A percentile compares a stretch with the other conserved stretches of the same genome.
Evolutionary conservation across 768 basidiomycete genomes (phyloP).

Genomic region (Psilocybe tampanensis): DNA sequence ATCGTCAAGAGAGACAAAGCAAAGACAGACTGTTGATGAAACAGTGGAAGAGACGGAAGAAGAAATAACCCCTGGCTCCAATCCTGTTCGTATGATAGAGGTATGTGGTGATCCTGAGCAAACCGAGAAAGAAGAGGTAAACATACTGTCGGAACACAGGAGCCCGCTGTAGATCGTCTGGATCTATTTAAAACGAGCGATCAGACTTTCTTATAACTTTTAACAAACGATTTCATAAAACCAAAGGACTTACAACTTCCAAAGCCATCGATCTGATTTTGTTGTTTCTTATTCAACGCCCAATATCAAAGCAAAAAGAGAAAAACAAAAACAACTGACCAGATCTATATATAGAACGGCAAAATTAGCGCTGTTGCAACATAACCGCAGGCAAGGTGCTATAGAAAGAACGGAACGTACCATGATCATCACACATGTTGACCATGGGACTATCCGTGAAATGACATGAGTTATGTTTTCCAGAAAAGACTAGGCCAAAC

Average conservation of each 20-base stretch:
- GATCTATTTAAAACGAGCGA: conserved; percentile 52
- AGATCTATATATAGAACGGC: conserved; percentile 35
- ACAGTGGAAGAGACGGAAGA: conserved; percentile 92
- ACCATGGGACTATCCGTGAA: conserved; percentile 69
- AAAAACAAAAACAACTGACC: conserved; percentile 30
- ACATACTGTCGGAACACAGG: conserved; percentile 73
- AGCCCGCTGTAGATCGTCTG: conserved; percentile 73
- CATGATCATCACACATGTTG: conserved; percentile 89
- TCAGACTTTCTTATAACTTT: neutral
- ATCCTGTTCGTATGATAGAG: conserved; percentile 53
- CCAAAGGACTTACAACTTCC: conserved; percentile 66
- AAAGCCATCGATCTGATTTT: conserved; percentile 69
- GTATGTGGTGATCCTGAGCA: neutral
- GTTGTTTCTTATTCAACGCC: neutral
- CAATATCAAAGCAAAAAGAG: conserved; percentile 18
- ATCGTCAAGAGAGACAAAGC: neutral
- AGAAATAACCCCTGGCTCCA: conserved; percentile 86
- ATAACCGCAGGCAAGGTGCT: neutral
- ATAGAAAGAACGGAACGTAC: conserved; percentile 38
- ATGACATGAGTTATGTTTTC: neutral
- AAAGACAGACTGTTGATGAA: conserved; percentile 68
- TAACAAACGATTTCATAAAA: neutral
- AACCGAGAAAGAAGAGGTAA: neutral
- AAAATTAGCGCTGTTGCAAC: neutral
- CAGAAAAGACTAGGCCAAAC: conserved; percentile 29